phyloP scores from a whole-genome alignment of 2,329 filamentous ascomycete genomes.

The Coccinonectria pachysandricola region DNA sequence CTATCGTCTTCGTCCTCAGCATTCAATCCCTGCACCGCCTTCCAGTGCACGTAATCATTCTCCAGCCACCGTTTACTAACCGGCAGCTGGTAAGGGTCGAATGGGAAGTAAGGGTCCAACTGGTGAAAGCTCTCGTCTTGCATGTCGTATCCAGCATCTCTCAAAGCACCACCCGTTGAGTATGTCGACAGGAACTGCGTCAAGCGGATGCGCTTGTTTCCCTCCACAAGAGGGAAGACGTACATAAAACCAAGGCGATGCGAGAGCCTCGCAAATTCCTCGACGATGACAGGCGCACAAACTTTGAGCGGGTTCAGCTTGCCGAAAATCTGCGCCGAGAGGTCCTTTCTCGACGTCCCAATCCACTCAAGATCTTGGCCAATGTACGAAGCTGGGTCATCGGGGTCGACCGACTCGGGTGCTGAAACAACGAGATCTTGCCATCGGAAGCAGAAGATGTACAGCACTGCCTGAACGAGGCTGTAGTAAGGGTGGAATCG shows the following conservation, averaged over 20 bases:
- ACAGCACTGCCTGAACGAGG: slow-evolving; percentile 78
- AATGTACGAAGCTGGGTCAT: slow-evolving; percentile 48
- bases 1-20: slow-evolving; percentile 45
- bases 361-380: slow-evolving; percentile 72
- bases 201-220: slow-evolving; percentile 81
- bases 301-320: slow-evolving; percentile 92
- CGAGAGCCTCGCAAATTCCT: slow-evolving; percentile 81
- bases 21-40: slow-evolving; percentile 59
- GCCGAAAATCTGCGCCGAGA: slow-evolving; percentile 72
- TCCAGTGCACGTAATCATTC: slow-evolving; percentile 73
- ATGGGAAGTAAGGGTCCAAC: slow-evolving; percentile 91
- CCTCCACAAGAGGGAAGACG: slow-evolving; percentile 77
- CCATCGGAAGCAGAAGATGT: slow-evolving; percentile 98
- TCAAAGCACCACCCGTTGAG: slow-evolving; percentile 42
- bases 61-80: slow-evolving; percentile 82
- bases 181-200: slow-evolving; percentile 56
- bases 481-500: slow-evolving; percentile 81
- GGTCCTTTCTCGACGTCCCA: slow-evolving; percentile 59
- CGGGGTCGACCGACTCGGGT: slow-evolving; percentile 50
- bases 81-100: slow-evolving; percentile 90
- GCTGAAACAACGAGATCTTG: slow-evolving; percentile 66
- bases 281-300: slow-evolving; percentile 80
- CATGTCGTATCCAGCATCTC: slow-evolving; percentile 35
- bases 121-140: slow-evolving; percentile 72
- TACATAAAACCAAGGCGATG: slow-evolving; percentile 83